These are phyloP conservation scores for Zygnema cylindricum DNA, from an alignment of 139 green algal genomes.

Conservation along the genomic window DNA sequence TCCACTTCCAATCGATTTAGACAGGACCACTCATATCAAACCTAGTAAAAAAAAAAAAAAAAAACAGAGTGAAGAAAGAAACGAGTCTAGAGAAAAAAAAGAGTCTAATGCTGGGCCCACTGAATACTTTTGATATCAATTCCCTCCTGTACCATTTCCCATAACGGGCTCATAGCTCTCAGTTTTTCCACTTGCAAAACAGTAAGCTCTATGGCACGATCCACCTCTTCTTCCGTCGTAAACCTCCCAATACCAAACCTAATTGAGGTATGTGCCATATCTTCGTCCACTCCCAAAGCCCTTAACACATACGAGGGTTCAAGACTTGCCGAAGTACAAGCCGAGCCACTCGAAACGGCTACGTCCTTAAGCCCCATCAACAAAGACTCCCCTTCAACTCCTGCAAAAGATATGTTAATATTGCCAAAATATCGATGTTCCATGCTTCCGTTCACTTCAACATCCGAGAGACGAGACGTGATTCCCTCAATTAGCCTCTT, in stretches of 20 bases:
- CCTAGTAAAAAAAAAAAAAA: no score
- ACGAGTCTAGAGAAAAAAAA: no score
- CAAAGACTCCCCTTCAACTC: conserved; percentile 86
- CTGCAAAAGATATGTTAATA: conserved; percentile 96
- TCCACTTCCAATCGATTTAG: no score
- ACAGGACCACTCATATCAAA: no score
- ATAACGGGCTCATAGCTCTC: conserved; percentile 94
- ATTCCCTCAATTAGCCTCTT: conserved; percentile 84
- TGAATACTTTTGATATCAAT: conserved; percentile 96
- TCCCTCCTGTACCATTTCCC: conserved; percentile 97
- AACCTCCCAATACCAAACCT: conserved; percentile 94
- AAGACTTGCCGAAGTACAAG: conserved; percentile 93
- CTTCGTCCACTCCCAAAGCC: conserved; percentile 95
- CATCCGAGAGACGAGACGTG: conserved; percentile 71
- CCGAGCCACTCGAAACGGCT: conserved; percentile 85
- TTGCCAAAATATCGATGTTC: conserved; percentile 86
- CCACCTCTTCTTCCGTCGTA: conserved; percentile 91
- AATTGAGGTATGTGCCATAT: conserved; percentile 94
- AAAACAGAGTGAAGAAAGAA: no score
- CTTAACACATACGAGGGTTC: conserved; percentile 97
- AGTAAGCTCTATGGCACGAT: conserved; percentile 69
- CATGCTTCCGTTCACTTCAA: conserved; percentile 86
- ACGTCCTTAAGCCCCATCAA: conserved; percentile 98
- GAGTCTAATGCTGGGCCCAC: conserved; percentile 88
- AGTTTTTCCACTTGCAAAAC: conserved; percentile 93